Percentiles rank a stretch among this genome's conserved stretches.
Conservation (phyloP, 2,329 filamentous ascomycete species). For the Trichoderma semiorbis region DNA sequence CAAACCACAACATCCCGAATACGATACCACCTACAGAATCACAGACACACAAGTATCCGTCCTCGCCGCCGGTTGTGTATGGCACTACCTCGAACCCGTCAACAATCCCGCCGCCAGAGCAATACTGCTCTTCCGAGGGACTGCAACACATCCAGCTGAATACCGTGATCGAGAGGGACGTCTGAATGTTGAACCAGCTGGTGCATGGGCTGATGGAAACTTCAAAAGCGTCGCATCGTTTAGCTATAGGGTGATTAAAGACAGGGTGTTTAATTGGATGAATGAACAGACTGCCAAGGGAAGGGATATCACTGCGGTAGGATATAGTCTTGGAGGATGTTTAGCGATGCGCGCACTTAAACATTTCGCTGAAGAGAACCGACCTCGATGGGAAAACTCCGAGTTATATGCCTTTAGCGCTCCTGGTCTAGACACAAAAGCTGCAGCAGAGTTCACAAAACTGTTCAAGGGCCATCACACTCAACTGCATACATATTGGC, state of each 20-base stretch:
- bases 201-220: background rate
- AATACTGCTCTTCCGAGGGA: background rate
- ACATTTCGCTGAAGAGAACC: background rate
- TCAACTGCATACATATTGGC: background rate
- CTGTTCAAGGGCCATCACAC: background rate
- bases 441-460: background rate
- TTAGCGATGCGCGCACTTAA: background rate
- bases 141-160: background rate
- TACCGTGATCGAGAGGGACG: background rate
- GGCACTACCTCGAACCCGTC: background rate
- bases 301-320: background rate
- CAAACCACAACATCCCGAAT: background rate
- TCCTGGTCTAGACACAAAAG: background rate
- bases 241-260: background rate
- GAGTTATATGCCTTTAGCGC: background rate
- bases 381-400: background rate
- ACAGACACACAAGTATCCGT: background rate
- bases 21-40: background rate
- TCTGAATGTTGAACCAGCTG: background rate
- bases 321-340: background rate
- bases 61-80: background rate
- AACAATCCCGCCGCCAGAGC: background rate
- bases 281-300: background rate
- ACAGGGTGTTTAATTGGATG: background rate
- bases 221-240: background rate